A percentile compares a stretch with the other conserved stretches of the same genome.
Evolutionary conservation across 306 rosid genomes (phyloP).

Genomic region (Canavalia ensiformis): DNA sequence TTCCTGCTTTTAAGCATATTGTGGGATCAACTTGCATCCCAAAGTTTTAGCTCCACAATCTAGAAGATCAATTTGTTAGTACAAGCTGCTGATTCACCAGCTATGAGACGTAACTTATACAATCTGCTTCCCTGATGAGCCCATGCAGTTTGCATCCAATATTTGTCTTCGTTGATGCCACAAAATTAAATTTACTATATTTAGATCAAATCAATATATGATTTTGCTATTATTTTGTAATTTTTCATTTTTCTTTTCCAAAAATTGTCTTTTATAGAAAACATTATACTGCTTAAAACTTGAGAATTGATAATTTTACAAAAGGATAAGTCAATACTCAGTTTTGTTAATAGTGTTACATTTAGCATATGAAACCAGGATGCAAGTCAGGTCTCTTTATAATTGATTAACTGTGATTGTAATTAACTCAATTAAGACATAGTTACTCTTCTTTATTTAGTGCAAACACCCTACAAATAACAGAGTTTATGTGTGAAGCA

Average conservation of each 20-base stretch:
- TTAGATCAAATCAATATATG: neutral
- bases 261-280: neutral
- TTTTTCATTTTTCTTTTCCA: neutral
- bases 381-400: neutral
- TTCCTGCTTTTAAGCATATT: neutral
- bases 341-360: neutral
- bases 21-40: neutral
- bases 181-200: constrained; percentile 5
- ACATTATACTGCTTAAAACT: constrained; percentile 12
- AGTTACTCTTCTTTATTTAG: neutral
- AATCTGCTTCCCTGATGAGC: neutral
- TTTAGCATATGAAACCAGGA: neutral
- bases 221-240: neutral
- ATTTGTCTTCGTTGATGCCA: neutral
- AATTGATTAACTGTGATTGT: neutral
- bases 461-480: constrained; percentile 3
- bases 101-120: neutral
- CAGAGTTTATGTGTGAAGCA: neutral
- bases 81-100: neutral
- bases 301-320: constrained; percentile 6
- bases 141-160: neutral
- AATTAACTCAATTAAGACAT: neutral
- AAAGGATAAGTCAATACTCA: neutral
- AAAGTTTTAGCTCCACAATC: neutral
- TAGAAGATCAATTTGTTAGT: constrained; percentile 1